Percentiles rank a stretch among this genome's conserved stretches.
These are phyloP conservation scores for Melampsora abietis-canadensis DNA, from an alignment of 1,284 basidiomycete species.

Conservation along the genomic window DNA sequence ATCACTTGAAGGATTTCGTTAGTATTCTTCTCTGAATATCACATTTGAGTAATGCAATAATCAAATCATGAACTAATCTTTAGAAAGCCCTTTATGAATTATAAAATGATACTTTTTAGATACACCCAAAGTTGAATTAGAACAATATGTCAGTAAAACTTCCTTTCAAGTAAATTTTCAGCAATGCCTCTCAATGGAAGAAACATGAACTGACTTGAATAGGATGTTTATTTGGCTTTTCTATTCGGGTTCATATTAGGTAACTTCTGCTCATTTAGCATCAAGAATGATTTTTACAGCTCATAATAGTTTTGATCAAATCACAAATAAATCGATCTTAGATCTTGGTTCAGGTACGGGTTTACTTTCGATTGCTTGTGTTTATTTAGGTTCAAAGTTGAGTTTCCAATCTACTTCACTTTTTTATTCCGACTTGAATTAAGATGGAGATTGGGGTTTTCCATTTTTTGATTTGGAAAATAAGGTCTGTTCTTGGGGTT, in stretches of 20 bases:
- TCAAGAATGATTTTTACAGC: slow-evolving; percentile 31
- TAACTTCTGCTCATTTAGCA: slow-evolving; percentile 36
- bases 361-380: slow-evolving; percentile 13
- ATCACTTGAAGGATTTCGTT: slow-evolving; percentile 15
- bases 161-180: neutral
- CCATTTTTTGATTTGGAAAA: neutral
- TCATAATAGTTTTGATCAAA: slow-evolving; percentile 22
- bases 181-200: no score
- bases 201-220: no score
- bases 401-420: no score
- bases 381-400: slow-evolving; percentile 15
- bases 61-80: neutral
- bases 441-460: no score
- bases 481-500: slow-evolving; percentile 9
- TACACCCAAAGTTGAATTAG: slow-evolving; percentile 24
- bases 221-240: no score
- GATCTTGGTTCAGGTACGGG: slow-evolving; percentile 33
- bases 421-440: no score
- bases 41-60: neutral
- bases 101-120: neutral
- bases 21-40: neutral
- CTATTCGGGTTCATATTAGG: neutral
- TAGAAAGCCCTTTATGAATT: neutral
- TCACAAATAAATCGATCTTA: slow-evolving; percentile 12
- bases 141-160: slow-evolving; percentile 27